phyloP scores from a whole-genome alignment of 78 protist genomes.

The Thecamonas trahens region DNA sequence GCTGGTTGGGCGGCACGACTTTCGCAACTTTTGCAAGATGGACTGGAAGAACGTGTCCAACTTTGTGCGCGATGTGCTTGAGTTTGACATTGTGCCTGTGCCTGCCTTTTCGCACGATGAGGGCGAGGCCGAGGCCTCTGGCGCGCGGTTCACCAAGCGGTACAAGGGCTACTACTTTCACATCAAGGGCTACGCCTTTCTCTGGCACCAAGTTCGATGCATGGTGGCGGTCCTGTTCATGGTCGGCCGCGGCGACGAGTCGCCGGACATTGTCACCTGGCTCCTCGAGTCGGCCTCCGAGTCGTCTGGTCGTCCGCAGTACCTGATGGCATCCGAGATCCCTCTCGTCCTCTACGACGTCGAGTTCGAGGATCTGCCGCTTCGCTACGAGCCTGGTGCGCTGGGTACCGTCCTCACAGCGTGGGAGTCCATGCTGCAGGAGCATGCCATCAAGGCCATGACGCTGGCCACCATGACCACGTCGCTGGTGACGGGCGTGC shows the following conservation, averaged over 20 bases:
- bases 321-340: slow-evolving; percentile 38
- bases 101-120: no score
- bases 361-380: slow-evolving; percentile 19
- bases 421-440: no score
- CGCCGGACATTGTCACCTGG: not conserved
- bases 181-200: not conserved
- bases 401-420: no score
- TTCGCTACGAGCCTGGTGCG: no score
- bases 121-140: no score
- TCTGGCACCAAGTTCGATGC: slow-evolving; percentile 50
- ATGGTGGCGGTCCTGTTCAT: slow-evolving; percentile 63
- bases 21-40: slow-evolving; percentile 52
- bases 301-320: slow-evolving; percentile 38
- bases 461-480: no score
- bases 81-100: no score
- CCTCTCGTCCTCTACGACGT: slow-evolving; percentile 37
- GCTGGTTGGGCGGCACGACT: slow-evolving; percentile 65
- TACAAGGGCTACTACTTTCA: no score
- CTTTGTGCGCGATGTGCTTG: no score
- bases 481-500: no score
- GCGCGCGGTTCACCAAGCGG: no score
- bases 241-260: slow-evolving; percentile 48
- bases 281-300: slow-evolving; percentile 28
- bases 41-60: not conserved
- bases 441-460: no score